Evolutionary conservation across 106 monocot genomes (phyloP), one percentile per base, ranked within the genome.

Genomic region (Amphibolis antarctica): DNA sequence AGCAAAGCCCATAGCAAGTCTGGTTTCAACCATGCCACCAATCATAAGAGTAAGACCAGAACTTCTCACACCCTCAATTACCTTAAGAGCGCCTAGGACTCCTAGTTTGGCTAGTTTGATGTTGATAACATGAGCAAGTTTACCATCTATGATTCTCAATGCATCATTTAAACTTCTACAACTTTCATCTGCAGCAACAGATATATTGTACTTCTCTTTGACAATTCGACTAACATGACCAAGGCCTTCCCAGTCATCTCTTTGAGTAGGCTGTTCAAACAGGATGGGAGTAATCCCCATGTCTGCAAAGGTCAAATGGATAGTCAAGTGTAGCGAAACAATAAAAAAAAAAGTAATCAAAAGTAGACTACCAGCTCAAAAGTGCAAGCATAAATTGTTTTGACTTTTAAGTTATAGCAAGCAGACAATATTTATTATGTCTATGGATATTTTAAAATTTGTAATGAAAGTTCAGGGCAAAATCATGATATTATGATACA

Each of bases 21-120:
- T 86, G n/a, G 89, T 96, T 71, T 96, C 96, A 31, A 86, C 90
- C 96, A 89, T 96, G 14, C 96, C 96, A 28, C 96, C 89, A 62
- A 96, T 89, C 96, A 96, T 90, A 53, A 96, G 86, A 7, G 28
- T 69, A 52, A 80, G 46, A 1, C 73, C 76, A 13, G 77, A 65
- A 47, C 62, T 80, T 77, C 65, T 82, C 19, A 84, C 82, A 28
- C 60, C 68, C 27, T 87, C 76, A 65, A 90, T 90, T 36, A 98
- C 62, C 44, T 87, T 82, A 60, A 98, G 82, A 69, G 86, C 77
- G 46, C 86, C 86, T 44, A 82, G 25, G 23, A 98, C 84, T 47
- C 96, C 96, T 21, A 87, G 42, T 70, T 98, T 98, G 0, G 96
- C 86, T 31, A 98, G 66, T 52, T 96, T 96, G 18, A 96, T 86